Evolutionary conservation across 2,329 filamentous ascomycete genomes (phyloP), one percentile per base, ranked within the genome.

Genomic region (Hymenoscyphus scutula): DNA sequence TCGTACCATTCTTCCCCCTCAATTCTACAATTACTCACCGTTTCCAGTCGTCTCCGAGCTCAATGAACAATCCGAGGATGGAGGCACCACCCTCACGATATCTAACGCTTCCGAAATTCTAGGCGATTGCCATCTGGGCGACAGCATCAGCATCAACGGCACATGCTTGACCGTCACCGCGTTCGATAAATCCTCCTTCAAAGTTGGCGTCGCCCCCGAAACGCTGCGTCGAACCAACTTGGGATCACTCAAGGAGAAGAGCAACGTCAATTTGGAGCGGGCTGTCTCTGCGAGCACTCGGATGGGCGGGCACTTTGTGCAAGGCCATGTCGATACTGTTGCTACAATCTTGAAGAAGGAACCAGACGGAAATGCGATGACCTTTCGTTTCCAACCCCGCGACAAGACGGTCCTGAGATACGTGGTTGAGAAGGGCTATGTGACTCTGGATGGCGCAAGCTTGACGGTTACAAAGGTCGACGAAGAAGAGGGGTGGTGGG

Each of bases 271-370:
- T 77, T 88, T 99, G 59, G 95, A 99, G 81, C 88, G 95, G 17
- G 94, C 95, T 3, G 93, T 99, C 60, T 89, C 90, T 19, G 92
- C 92, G 4, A 86, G 90, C 71, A 97, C 94, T 54, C 91, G 95
- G 61, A 98, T 99, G 92, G 95, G 96, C 55, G 95, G 95, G 0
- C 95, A 99, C 79, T 97, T 98, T 72, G 94, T 98, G 34, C 96
- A 99, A 78, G 95, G 95, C 48, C 95, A 99, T 76, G 94, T 99
- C 64, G 96, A 99, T 77, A 94, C 92, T 11, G 87, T 89, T 45
- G 95, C 94, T 0, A 84, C 83, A 53, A 90, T 99, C 64, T 74
- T 88, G 45, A 84, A 84, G 53, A 84, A 90, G 38, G 87, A 84
- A 19, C 87, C 88, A 2, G 95, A 99, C 76, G 92, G 94, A 62